Evolutionary conservation across 306 rosid genomes (phyloP).

Genomic region (Abrus pulchellus): DNA sequence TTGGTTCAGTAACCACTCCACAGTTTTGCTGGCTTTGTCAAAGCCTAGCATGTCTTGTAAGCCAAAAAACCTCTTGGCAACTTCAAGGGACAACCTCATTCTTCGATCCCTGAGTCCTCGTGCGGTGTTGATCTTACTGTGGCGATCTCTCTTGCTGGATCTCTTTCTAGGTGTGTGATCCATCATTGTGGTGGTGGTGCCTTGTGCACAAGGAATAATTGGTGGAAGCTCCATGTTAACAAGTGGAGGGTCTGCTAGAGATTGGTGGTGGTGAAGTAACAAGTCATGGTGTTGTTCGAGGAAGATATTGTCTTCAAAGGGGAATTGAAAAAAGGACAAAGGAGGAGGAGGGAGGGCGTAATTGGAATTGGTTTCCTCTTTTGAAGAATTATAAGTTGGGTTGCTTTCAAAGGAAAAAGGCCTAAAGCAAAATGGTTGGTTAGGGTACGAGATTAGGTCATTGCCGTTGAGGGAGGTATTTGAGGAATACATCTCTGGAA

Average conservation of each 20-base stretch:
- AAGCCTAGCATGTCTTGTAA: conserved; percentile 85
- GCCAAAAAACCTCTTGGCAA: conserved; percentile 79
- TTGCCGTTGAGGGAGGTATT: conserved; percentile 50
- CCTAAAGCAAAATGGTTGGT: conserved; percentile 50
- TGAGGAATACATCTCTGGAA: conserved; percentile 66
- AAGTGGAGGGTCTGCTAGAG: conserved; percentile 5
- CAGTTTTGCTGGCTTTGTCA: conserved; percentile 93
- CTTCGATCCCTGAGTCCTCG: conserved; percentile 83
- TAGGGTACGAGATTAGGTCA: conserved; percentile 62
- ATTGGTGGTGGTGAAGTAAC: conserved; percentile 39
- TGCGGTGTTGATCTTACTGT: conserved; percentile 85
- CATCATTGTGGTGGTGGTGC: not conserved
- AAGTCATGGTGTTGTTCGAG: conserved; percentile 54
- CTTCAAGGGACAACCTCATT: conserved; percentile 85
- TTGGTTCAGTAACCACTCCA: conserved; percentile 82
- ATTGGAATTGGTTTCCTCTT: conserved; percentile 44
- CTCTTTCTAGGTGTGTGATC: conserved; percentile 59
- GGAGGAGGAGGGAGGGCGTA: conserved; percentile 32
- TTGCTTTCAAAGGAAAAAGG: conserved; percentile 58
- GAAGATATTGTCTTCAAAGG: conserved; percentile 61
- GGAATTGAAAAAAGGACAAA: conserved; percentile 60
- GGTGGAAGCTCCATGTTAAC: conserved; percentile 10
- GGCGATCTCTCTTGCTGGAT: conserved; percentile 77
- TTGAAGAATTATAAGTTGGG: conserved; percentile 46
- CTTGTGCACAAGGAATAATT: conserved; percentile 7